Percentiles rank a stretch among this genome's conserved stretches.
These are phyloP conservation scores for Chaetomium tenue DNA, from an alignment of 495 filamentous ascomycete species.

Conservation along the genomic window DNA sequence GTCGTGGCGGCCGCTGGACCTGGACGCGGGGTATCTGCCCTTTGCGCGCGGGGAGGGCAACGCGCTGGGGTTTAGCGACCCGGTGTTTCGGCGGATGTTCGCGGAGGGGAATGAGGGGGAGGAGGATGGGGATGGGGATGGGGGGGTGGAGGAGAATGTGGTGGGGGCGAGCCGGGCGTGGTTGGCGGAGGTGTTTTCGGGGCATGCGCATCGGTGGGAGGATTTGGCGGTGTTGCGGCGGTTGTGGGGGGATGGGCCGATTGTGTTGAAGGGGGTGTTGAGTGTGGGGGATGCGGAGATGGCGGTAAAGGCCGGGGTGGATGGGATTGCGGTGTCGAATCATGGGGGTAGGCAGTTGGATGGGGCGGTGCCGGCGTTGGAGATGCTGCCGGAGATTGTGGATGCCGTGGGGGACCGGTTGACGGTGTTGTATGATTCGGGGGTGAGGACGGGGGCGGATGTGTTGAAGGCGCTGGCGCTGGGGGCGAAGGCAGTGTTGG, in stretches of 20 bases:
- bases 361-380: constrained; percentile 44
- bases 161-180: constrained; percentile 42
- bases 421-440: constrained; percentile 51
- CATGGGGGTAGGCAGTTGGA: constrained; percentile 50
- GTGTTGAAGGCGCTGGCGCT: constrained; percentile 53
- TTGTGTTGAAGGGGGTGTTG: constrained; percentile 50
- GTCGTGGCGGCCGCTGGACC: constrained; percentile 61
- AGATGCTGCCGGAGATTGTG: constrained; percentile 48
- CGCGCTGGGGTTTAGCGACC: constrained; percentile 55
- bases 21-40: constrained; percentile 61
- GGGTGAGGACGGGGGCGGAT: constrained; percentile 50
- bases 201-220: constrained; percentile 57
- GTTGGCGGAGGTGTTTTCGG: constrained; percentile 51
- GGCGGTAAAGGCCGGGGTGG: constrained; percentile 35
- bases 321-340: constrained; percentile 44
- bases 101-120: constrained; percentile 29
- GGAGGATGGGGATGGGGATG: constrained; percentile 29
- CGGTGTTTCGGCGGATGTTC: constrained; percentile 55
- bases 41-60: constrained; percentile 51
- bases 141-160: constrained; percentile 28
- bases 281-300: constrained; percentile 38
- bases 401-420: constrained; percentile 47
- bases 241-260: constrained; percentile 61
- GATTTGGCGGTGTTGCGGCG: constrained; percentile 54
- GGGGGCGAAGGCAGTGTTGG: constrained; percentile 52